A percentile compares a stretch with the other conserved stretches of the same genome.
phyloP scores from a whole-genome alignment of 345 rosid species.

The Limnanthes douglasii region DNA sequence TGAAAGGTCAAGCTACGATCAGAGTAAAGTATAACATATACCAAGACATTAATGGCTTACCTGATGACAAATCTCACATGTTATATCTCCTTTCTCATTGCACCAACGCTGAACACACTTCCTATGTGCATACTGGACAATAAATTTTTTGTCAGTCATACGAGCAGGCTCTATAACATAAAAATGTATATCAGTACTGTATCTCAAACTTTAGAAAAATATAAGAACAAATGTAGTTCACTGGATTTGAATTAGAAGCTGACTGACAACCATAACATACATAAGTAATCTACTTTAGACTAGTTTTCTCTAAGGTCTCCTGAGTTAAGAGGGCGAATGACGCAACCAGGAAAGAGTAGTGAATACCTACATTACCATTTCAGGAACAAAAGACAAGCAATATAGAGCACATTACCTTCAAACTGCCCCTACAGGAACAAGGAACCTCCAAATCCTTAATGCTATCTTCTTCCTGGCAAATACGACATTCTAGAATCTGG shows the following conservation, averaged over 20 bases:
- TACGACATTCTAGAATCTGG: conserved; percentile 73
- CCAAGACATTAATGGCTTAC: conserved; percentile 17
- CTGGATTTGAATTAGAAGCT: neutral
- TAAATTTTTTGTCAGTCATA: conserved; percentile 4
- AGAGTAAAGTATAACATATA: neutral
- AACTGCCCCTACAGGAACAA: conserved; percentile 90
- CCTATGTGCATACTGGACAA: conserved; percentile 78
- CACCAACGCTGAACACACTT: conserved; percentile 99
- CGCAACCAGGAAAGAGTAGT: neutral
- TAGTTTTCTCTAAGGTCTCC: too few species aligned
- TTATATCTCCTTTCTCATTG: conserved; percentile 84
- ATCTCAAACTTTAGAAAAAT: neutral
- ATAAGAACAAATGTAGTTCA: neutral
- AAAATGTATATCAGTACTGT: too few species aligned
- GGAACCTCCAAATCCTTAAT: conserved; percentile 74
- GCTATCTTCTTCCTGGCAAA: conserved; percentile 94
- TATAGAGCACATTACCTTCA: conserved; percentile 43
- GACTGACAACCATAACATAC: neutral
- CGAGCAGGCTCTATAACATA: too few species aligned
- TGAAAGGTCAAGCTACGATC: neutral
- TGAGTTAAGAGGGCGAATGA: too few species aligned
- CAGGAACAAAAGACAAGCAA: neutral
- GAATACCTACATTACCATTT: neutral
- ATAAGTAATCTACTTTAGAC: neutral
- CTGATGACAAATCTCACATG: conserved; percentile 95